phyloP scores from a whole-genome alignment of 73 alveolate species.

The Urostyla sp. region DNA sequence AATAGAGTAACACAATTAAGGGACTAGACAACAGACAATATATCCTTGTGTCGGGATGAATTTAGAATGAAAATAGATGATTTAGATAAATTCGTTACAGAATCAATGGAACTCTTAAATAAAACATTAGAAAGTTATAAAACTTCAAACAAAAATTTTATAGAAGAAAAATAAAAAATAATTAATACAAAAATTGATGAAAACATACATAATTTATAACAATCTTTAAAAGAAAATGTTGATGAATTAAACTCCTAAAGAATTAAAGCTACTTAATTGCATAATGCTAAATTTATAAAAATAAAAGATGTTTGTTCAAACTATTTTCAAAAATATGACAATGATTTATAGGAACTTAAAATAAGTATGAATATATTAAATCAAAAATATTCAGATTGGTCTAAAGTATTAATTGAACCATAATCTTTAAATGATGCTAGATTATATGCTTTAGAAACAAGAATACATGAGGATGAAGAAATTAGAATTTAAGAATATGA shows the following conservation, averaged over 20 bases:
- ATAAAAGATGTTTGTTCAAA: slow-evolving; percentile 40
- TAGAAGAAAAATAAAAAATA: not conserved
- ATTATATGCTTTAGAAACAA: slow-evolving; percentile 60
- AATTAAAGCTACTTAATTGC: not conserved
- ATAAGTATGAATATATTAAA: slow-evolving; percentile 19
- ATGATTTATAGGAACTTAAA: slow-evolving; percentile 37
- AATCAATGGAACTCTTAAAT: not conserved
- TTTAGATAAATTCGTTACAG: not conserved
- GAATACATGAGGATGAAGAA: slow-evolving; percentile 70
- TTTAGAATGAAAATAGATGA: not conserved
- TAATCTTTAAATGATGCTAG: slow-evolving; percentile 67
- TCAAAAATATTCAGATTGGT: slow-evolving; percentile 60
- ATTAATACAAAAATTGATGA: not conserved
- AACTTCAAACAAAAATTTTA: not conserved
- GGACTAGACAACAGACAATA: not conserved
- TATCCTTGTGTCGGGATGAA: not conserved
- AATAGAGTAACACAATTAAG: not conserved
- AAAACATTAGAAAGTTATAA: not conserved
- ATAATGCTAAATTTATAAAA: slow-evolving; percentile 5
- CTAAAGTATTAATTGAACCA: slow-evolving; percentile 65
- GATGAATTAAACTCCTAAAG: slow-evolving; percentile 23
- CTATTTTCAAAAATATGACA: slow-evolving; percentile 65
- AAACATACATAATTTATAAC: not conserved
- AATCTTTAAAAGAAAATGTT: slow-evolving; percentile 3
- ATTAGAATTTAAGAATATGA: slow-evolving; percentile 60